phyloP scores from a whole-genome alignment of 2,329 filamentous ascomycete genomes.

The Emergomyces orientalis region DNA sequence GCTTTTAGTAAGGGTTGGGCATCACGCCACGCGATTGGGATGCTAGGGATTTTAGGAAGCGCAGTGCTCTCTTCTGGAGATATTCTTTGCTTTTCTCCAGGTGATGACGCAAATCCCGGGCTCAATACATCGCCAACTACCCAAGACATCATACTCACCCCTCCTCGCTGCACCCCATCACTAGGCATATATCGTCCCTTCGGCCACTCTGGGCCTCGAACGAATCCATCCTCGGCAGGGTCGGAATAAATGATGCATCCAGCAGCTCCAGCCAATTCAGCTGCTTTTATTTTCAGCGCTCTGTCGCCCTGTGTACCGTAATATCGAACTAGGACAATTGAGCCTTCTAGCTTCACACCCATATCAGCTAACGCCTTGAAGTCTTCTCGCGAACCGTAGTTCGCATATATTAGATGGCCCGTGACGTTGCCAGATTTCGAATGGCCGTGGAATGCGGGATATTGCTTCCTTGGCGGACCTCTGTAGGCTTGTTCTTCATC shows the following conservation, averaged over 20 bases:
- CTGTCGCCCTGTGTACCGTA: conserved; percentile 64
- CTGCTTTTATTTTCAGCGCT: conserved; percentile 79
- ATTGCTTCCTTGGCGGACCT: conserved; percentile 57
- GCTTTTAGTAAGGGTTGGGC: conserved; percentile 69
- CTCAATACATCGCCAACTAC: conserved; percentile 86
- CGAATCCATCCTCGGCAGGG: conserved; percentile 72
- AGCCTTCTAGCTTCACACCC: conserved; percentile 64
- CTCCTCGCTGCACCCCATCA: conserved; percentile 73
- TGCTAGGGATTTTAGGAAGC: conserved; percentile 73
- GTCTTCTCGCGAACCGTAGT: conserved; percentile 79
- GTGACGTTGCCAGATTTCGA: conserved; percentile 78
- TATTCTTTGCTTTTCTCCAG: conserved; percentile 50
- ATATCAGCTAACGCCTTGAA: conserved; percentile 63
- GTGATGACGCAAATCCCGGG: conserved; percentile 62
- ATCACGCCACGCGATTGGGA: conserved; percentile 84
- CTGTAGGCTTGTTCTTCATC: conserved; percentile 68
- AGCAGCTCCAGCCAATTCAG: conserved; percentile 72
- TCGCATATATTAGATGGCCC: conserved; percentile 82
- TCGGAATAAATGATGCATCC: conserved; percentile 92
- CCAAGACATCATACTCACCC: conserved; percentile 71
- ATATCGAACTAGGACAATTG: conserved; percentile 76
- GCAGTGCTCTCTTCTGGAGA: conserved; percentile 60
- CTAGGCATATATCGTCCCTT: conserved; percentile 69
- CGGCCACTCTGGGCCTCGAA: conserved; percentile 62
- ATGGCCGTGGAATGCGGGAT: conserved; percentile 75